Evolutionary conservation across 2,329 filamentous ascomycete species (phyloP), one percentile per base, ranked within the genome.

Genomic region (Colletotrichum zoysiae): DNA sequence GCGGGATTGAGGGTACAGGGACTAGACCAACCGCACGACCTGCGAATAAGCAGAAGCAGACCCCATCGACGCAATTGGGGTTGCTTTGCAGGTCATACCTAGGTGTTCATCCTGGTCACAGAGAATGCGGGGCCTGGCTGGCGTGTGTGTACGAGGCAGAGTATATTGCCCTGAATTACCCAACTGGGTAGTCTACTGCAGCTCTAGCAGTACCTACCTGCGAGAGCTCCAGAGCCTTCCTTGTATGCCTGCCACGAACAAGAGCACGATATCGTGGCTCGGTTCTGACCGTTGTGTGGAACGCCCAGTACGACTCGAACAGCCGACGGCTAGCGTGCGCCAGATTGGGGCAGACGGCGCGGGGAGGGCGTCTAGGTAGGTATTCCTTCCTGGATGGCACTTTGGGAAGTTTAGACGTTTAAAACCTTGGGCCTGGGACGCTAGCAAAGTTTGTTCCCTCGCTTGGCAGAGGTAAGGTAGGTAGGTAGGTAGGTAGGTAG

Each of bases 381-480:
- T n/a, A 57, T 70, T 70, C 62, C 62, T 70, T 3, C 3, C 26
- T 55, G 38, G 38, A 18, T 46, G 46, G 44, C n/a, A n/a, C 44
- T 20, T 12, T 38, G 12, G 12, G 48, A 7, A 14, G 12, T n/a
- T 33, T 38, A 62, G 46, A 51, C 11, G 50, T 58, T 53, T 62
- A 33, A 53, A 67, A 63, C 42, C 51, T 67, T 67, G 64, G 60
- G 50, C 68, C 57, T 62, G 64, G 64, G 57, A 62, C 35, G 48
- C 46, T 33, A 68, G 55, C 62, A 55, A 42, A 58, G 44, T 38
- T 23, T 44, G 58, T 35, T 46, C 58, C 8, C 26, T 35, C 6
- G 42, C 42, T 18, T 30, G 23, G 1, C 38, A 48, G 38, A 55
- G 58, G 42, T 11, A 16, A 23, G 40, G 14, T 4, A 20, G 8